A percentile compares a stretch with the other conserved stretches of the same genome.
Evolutionary conservation across 2,329 filamentous ascomycete genomes (phyloP).

Genomic region (Cladobotryum protrusum): DNA sequence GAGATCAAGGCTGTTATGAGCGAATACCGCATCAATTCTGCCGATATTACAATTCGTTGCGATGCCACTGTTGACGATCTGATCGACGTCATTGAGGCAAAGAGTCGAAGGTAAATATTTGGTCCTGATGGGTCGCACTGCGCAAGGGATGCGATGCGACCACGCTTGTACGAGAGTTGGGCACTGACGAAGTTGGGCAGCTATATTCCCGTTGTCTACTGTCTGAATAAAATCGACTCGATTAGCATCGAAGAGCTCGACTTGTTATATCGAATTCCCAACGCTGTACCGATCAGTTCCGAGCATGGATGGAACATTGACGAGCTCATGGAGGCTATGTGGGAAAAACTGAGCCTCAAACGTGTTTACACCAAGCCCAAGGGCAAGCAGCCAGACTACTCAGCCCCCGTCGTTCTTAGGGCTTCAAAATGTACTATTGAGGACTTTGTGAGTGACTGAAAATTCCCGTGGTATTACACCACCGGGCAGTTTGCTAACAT

Average conservation of each 20-base stretch:
- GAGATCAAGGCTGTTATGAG: constrained; percentile 98
- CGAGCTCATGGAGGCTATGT: constrained; percentile 95
- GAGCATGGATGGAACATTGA: constrained; percentile 98
- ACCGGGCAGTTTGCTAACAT: constrained; percentile 11
- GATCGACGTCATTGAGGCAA: constrained; percentile 92
- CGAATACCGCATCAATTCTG: constrained; percentile 94
- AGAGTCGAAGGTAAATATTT: constrained; percentile 54
- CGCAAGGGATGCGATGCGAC: background rate
- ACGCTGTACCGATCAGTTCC: constrained; percentile 93
- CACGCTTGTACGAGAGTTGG: background rate
- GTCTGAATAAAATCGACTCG: constrained; percentile 97
- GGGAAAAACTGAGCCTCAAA: constrained; percentile 89
- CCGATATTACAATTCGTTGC: constrained; percentile 95
- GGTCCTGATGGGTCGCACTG: background rate
- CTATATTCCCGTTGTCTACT: constrained; percentile 99
- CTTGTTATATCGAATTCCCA: constrained; percentile 90
- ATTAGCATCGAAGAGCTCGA: constrained; percentile 98
- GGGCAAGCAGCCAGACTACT: constrained; percentile 89
- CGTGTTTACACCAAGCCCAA: constrained; percentile 98
- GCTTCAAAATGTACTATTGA: constrained; percentile 81
- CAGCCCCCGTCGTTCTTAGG: constrained; percentile 81
- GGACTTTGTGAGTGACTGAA: constrained; percentile 72
- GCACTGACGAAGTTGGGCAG: constrained; percentile 34
- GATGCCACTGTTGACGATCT: constrained; percentile 96
- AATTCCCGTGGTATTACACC: background rate